Base-by-base conservation (phyloP, 768 basidiomycete species). In the Zangia roseola region DNA sequence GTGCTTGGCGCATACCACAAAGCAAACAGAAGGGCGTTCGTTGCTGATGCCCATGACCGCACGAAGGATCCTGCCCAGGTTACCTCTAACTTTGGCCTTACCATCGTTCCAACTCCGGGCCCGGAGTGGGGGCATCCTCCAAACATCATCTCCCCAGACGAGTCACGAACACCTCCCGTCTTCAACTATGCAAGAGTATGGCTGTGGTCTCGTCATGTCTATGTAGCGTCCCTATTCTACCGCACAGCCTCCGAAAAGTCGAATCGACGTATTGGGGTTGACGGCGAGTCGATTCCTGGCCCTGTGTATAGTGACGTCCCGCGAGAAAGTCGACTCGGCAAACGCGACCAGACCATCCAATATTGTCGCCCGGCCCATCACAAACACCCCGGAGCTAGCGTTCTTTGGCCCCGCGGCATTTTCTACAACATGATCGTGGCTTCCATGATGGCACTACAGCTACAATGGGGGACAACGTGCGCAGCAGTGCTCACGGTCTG, bases 381-480 rank as follows among this genome's bases (percentile, higher is more conserved):
- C 21, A 43, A 57, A 24, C 23, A 20, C 36, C 26, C 37, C 9
- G 21, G 26, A 5, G 13, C 30, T 0, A 6, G 25, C 2, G 20
- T 47, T 49, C 41, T 57, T 28, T 62, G 61, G 64, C 63, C 60
- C 14, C 57, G 42, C 0, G 59, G 58, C 1, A 41, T 63, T 2
- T 25, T 64, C 19, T 46, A 25, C 12, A 58, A 70, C 31, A 62
- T 70, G 47, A 10, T 60, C 12, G 23, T 67, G 8, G 69, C 70
- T 14, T 66, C 69, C 2, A 2, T 62, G 9, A 56, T 65, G 35
- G 47, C 66, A 6, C 30, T 72, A n/a, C 48, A 46, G 6, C 26
- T 72, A n/a, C 70, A 72, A 43, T 72, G 67, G 71, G 62, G 56
- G 0, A 69, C 70, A 5, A 60, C 62, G 1, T 34, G 50, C 0